Percentiles rank a stretch among this genome's conserved stretches.
These are phyloP conservation scores for Chlamydomonas asymmetrica DNA, from an alignment of 139 green algal genomes.

Conservation along the genomic window DNA sequence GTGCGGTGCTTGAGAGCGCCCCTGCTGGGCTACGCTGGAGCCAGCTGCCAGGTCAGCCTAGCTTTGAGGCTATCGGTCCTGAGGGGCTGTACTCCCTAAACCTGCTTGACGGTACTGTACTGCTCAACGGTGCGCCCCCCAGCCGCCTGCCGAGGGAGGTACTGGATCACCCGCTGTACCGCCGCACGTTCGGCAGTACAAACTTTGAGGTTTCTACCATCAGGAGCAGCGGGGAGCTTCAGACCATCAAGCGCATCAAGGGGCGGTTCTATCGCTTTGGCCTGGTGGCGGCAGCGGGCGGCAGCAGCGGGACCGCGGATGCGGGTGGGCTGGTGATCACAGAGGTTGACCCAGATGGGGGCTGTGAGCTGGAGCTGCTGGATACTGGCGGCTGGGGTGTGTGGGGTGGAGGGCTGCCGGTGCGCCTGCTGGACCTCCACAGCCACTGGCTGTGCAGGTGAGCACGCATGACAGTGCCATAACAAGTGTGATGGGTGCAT, in stretches of 20 bases:
- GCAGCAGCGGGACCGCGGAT: too few relatives aligned
- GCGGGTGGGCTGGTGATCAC: neutral
- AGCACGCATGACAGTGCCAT: neutral
- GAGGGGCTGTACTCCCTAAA: slow-evolving; percentile 51
- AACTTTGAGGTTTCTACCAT: slow-evolving; percentile 50
- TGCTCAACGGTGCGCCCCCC: slow-evolving; percentile 36
- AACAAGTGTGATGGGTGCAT: neutral
- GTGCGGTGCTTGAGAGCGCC: neutral
- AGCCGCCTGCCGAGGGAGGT: slow-evolving; percentile 36
- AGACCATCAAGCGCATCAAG: slow-evolving; percentile 18
- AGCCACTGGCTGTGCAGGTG: slow-evolving; percentile 50
- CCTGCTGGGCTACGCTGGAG: neutral
- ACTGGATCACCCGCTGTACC: slow-evolving; percentile 44
- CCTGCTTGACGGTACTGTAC: slow-evolving; percentile 34
- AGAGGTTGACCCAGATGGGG: slow-evolving; percentile 27
- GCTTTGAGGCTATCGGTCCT: slow-evolving; percentile 22
- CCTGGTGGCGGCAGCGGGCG: neutral
- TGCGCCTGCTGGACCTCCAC: slow-evolving; percentile 38
- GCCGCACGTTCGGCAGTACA: slow-evolving; percentile 36
- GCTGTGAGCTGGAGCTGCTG: slow-evolving; percentile 35
- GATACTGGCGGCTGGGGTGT: slow-evolving; percentile 16
- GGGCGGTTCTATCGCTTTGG: slow-evolving; percentile 1
- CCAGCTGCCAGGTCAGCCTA: neutral
- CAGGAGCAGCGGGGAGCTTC: slow-evolving; percentile 24
- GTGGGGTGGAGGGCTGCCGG: slow-evolving; percentile 41